Evolutionary conservation across 2,329 filamentous ascomycete genomes (phyloP), one percentile per base, ranked within the genome.

Genomic region (Sclerotinia spermophila): DNA sequence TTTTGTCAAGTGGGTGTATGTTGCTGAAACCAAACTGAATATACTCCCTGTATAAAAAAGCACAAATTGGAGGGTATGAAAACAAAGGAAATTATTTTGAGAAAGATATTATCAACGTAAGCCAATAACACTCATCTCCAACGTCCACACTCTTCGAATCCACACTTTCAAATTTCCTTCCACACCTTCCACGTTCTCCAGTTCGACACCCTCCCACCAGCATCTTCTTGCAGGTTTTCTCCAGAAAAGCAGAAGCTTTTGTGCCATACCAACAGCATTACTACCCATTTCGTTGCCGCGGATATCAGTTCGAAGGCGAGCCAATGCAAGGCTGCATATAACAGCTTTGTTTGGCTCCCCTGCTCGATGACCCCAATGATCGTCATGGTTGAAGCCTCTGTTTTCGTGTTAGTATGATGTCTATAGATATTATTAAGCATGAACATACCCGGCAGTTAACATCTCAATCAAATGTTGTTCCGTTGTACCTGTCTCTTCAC

Each of bases 381-480:
- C 96, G 74, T 97, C 92, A 78, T 97, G 93, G 80, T 98, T 94
- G 83, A 99, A 99, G 51, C 96, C 96, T 76, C 96, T 98, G 76
- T 15, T 61, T 15, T 21, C 40, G 53, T 44, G n/a, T 71, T 56
- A 71, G 64, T 60, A 42, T 13, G 30, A 40, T 35, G 24, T 15
- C 27, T 51, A 27, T 13, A 27, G 33, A 27, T 38, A 19, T 30
- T 42, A 64, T 5, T 24, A 5, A 40, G 55, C 10, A 30, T 30
- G 42, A 40, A 84, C 91, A 82, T 85, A 98, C 95, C 95, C 96
- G 79, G 96, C 96, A 69, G 96, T 99, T 82, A 99, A 83, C 96
- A 99, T 99, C 84, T 99, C 96, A 78, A 99, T 99, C 53, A 99
- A 85, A 84, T 99, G 96, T 76, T 97, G 96, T 82, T 99, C 96